Evolutionary conservation across 2,329 filamentous ascomycete species (phyloP), one percentile per base, ranked within the genome.

Genomic region (Fusarium guadeloupense): DNA sequence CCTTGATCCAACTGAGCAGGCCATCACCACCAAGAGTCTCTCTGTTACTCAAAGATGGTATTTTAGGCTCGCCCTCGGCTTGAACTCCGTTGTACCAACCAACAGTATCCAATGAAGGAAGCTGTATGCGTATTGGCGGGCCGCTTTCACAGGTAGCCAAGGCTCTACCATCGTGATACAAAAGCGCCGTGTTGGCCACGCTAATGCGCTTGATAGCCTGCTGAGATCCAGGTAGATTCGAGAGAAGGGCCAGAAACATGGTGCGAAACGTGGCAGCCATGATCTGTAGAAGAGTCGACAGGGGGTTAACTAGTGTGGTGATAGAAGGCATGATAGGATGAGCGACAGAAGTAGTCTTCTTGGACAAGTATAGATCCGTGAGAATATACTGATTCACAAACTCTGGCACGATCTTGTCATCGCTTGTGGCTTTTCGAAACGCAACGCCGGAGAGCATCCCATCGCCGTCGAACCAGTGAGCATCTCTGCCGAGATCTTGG

Each of bases 381-480:
- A 89, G 73, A 42, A 91, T 79, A 67, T 85, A 90, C 64, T 89
- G 86, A 57, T 90, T 91, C 49, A 89, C 86, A 49, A 90, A 91
- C 48, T 88, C 79, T 0, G 88, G 87, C 53, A 78, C 71, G 2
- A 88, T 79, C 4, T 78, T 72, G 0, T 17, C 50, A 8, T 52
- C 34, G 5, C 6, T 70, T 6, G 75, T 72, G 4, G 74, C 73
- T 3, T 23, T 46, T 23, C 77, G 69, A 89, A 91, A 16, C 79
- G 78, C 19, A 1, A 91, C 87, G 2, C 89, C 89, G 25, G 84
- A 84, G 10, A 91, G 82, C 89, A 91, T 91, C 5, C 89, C 89
- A 70, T 91, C 88, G 26, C 89, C 89, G 64, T 91, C 89, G 59
- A 91, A 91, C 88, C 88, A 91, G 69, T 91, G 89, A 9, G 85